Conservation (phyloP, 805 yeast genomes). For the Candida tallmaniae region DNA sequence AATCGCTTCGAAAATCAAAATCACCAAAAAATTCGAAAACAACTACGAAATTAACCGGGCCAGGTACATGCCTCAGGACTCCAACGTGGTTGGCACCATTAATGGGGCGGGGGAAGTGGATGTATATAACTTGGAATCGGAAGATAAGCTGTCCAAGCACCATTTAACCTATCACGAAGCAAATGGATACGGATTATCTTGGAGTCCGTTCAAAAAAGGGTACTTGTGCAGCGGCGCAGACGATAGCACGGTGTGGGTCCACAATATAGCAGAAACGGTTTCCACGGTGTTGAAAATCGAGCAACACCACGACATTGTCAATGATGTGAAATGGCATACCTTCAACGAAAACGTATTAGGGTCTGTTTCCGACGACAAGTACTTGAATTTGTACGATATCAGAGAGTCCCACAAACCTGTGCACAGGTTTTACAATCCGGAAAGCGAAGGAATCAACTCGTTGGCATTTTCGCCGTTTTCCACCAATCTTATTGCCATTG, state of each 20-base stretch:
- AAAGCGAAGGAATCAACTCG: constrained; percentile 49
- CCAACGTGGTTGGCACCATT: constrained; percentile 56
- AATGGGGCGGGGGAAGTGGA: constrained; percentile 61
- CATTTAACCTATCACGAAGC: constrained; percentile 41
- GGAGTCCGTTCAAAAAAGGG: constrained; percentile 50
- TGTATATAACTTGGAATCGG: constrained; percentile 41
- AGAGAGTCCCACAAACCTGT: constrained; percentile 30
- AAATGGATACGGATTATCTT: constrained; percentile 73
- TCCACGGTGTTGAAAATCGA: constrained; percentile 8
- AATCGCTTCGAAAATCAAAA: constrained; percentile 53
- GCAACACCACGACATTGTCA: constrained; percentile 56
- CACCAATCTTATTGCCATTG: constrained; percentile 57
- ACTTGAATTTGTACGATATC: constrained; percentile 50
- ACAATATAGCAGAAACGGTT: constrained; percentile 40
- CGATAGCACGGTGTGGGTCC: constrained; percentile 57
- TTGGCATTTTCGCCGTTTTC: constrained; percentile 64
- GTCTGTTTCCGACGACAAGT: constrained; percentile 69
- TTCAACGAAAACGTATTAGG: constrained; percentile 52
- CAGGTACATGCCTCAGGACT: constrained; percentile 61
- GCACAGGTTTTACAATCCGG: constrained; percentile 19
- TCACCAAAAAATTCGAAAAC: constrained; percentile 57
- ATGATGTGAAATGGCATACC: constrained; percentile 72
- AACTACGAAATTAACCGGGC: constrained; percentile 69
- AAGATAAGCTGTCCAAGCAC: constrained; percentile 18
- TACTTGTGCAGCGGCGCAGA: constrained; percentile 59